phyloP scores from a whole-genome alignment of 2,329 filamentous ascomycete genomes.

The Ustilaginoidea virens region DNA sequence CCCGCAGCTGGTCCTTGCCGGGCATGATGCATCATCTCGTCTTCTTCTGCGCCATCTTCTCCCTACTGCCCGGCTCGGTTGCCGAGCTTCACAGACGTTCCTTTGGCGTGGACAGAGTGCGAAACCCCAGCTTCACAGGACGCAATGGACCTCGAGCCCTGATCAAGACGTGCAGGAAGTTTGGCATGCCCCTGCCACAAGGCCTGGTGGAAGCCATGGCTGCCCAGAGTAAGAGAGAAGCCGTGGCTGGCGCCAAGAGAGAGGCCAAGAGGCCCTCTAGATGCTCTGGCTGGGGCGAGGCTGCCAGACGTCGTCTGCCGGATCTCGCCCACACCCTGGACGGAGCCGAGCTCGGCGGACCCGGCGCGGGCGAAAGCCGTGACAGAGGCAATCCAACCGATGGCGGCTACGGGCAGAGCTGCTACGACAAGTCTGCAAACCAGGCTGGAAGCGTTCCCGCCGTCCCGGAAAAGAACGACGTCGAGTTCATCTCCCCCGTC shows the following conservation, averaged over 20 bases:
- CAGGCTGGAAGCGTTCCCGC: constrained; percentile 1
- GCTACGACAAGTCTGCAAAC: neutral
- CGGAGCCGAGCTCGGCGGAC: too few relatives aligned
- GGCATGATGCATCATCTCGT: constrained; percentile 9
- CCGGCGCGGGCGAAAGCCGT: neutral
- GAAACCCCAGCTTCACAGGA: constrained; percentile 37
- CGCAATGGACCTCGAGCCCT: constrained; percentile 45
- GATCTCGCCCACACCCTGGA: too few relatives aligned
- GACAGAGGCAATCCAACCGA: neutral
- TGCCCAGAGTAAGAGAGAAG: constrained; percentile 7
- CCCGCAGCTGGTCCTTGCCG: too few relatives aligned
- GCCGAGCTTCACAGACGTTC: constrained; percentile 32
- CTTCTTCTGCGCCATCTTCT: constrained; percentile 28
- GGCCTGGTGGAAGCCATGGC: constrained; percentile 23
- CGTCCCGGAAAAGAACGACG: constrained; percentile 4
- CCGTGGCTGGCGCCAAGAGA: neutral
- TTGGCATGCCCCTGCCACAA: constrained; percentile 34
- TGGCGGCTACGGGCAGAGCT: neutral
- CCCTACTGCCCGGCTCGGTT: constrained; percentile 30
- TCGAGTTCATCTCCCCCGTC: constrained; percentile 8
- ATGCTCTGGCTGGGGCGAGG: neutral
- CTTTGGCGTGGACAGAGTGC: constrained; percentile 44
- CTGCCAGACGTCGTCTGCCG: neutral
- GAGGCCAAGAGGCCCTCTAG: neutral
- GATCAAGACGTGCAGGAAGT: constrained; percentile 54